Base-by-base conservation (phyloP, 2,329 filamentous ascomycete species). In the Aspergillus sp. region DNA sequence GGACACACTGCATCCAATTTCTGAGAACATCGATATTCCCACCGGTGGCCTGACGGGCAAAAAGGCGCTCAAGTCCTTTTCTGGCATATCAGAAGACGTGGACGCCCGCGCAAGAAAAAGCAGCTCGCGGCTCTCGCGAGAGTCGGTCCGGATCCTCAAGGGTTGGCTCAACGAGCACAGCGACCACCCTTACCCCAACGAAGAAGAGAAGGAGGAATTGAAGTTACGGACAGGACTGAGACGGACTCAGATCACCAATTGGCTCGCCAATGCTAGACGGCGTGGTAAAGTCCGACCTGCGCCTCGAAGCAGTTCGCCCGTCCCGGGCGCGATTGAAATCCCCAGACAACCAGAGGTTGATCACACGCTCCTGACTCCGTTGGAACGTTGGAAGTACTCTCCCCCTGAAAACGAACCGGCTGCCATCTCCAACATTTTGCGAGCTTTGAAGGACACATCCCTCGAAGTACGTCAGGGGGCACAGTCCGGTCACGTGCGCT, bases 251-350 rank as follows among this genome's bases (percentile, higher is more conserved):
- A 93, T 96, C 66, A 88, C 88, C 11, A 96, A 96, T 71, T 96
- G 92, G 92, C 85, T 96, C 47, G 92, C 92, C 58, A 96, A 96
- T 73, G 91, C 91, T 57, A 86, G 92, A 44, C 86, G 92, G 56
- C 84, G 92, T 61, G 88, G 90, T 66, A 96, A 96, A 77, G 86
- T 89, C 55, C 85, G 87, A 48, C 80, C 84, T 57, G 60, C 67
- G 2, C 86, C 85, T 47, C 82, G 88, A 62, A 86, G 85, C 31
- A 85, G 83, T 17, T 93, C 90, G 4, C 90, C 91, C 1, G 85
- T 88, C 64, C 77, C 88, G 46, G 82, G 85, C 24, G 85, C 87
- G 5, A 87, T 96, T 61, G 86, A 93, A 62, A 93, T 96, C 55
- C 90, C 91, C 11, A 78, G 66, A 51, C 82, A 67, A 59, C 37